Evolutionary conservation across 176 grass and related monocot species (phyloP).

Genomic region (Puya raimondii): DNA sequence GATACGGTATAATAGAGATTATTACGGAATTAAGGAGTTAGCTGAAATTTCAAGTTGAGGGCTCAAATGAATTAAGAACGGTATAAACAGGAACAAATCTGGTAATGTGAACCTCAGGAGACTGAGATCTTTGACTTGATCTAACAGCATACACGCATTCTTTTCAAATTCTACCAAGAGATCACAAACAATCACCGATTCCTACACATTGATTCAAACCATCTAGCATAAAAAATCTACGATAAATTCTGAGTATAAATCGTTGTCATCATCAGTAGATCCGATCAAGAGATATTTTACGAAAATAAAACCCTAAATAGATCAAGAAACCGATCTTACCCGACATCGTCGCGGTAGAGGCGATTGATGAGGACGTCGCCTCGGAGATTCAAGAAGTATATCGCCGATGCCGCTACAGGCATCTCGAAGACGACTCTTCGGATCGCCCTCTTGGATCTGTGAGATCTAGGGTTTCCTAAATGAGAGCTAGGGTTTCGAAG

Average conservation of each 20-base stretch:
- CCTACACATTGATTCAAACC: neutral
- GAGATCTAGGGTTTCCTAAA: neutral
- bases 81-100: too few species aligned
- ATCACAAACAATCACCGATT: neutral
- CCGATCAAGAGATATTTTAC: neutral
- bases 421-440: constrained; percentile 32
- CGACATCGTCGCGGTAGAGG: constrained; percentile 93
- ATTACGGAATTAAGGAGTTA: neutral
- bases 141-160: neutral
- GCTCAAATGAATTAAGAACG: too few species aligned
- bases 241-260: too few species aligned
- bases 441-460: neutral
- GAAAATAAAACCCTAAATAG: neutral
- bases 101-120: too few species aligned
- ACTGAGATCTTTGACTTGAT: neutral
- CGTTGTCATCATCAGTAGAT: neutral
- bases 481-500: neutral
- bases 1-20: too few species aligned
- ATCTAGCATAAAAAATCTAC: neutral
- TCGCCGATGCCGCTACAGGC: constrained; percentile 87
- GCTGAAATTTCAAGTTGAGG: too few species aligned
- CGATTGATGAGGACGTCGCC: constrained; percentile 97
- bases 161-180: neutral
- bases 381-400: constrained; percentile 90
- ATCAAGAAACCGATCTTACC: constrained; percentile 25